A percentile compares a stretch with the other conserved stretches of the same genome.
These are phyloP conservation scores for Euphrasia arctica DNA, from an alignment of 305 asterid genomes.

Conservation along the genomic window DNA sequence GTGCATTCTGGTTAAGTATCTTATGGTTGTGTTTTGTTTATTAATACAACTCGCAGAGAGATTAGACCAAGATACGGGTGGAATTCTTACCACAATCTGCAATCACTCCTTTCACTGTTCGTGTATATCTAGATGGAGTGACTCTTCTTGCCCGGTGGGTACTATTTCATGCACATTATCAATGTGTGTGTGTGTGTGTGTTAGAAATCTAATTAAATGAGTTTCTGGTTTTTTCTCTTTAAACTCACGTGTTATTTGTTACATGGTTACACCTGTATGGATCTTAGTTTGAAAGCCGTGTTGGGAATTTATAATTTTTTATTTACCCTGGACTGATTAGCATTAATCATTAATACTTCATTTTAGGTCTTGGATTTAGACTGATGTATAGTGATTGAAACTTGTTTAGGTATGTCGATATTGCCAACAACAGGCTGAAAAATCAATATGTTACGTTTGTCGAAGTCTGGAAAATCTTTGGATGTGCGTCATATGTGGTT, in stretches of 20 bases:
- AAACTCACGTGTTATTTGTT: slow-evolving; percentile 3
- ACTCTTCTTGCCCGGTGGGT: slow-evolving; percentile 98
- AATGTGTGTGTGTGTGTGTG: background rate
- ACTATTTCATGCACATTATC: slow-evolving; percentile 23
- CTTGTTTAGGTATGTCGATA: slow-evolving; percentile 83
- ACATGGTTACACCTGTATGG: background rate
- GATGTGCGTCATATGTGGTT: slow-evolving; percentile 97
- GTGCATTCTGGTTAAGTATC: slow-evolving; percentile 20
- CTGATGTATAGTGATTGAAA: slow-evolving; percentile 21
- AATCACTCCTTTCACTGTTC: slow-evolving; percentile 99
- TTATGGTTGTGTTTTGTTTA: slow-evolving; percentile 25
- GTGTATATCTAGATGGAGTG: slow-evolving; percentile 96
- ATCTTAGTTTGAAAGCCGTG: background rate
- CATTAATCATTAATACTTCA: background rate
- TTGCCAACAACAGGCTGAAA: slow-evolving; percentile 97
- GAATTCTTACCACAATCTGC: slow-evolving; percentile 91
- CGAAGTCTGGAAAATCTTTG: slow-evolving; percentile 90
- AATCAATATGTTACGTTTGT: slow-evolving; percentile 77
- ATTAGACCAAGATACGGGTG: slow-evolving; percentile 82
- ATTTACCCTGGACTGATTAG: slow-evolving; percentile 8
- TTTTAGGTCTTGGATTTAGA: slow-evolving; percentile 2
- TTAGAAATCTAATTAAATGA: background rate
- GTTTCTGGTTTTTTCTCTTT: background rate
- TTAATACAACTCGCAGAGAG: slow-evolving; percentile 60
- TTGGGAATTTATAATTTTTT: background rate